These are phyloP conservation scores for Kwoniella dendrophila DNA, from an alignment of 768 basidiomycete species.

Conservation along the genomic window DNA sequence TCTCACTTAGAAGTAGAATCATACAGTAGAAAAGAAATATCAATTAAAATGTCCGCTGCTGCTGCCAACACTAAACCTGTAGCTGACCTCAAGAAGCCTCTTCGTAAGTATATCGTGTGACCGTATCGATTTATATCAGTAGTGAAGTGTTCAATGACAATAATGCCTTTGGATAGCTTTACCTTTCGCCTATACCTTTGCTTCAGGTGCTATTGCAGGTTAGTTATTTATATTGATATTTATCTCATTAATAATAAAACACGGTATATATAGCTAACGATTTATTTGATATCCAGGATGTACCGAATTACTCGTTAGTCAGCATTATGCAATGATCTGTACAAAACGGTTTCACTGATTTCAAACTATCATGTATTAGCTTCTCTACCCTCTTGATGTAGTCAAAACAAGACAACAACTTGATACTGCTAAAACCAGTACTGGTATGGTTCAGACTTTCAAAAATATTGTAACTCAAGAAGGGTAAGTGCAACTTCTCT, in stretches of 20 bases:
- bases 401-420: conserved; percentile 99
- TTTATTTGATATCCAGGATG: conserved; percentile 32
- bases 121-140: not conserved
- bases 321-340: conserved; percentile 66
- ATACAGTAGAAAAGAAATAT: conserved; percentile 4
- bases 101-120: conserved; percentile 31
- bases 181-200: conserved; percentile 71
- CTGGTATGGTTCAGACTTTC: conserved; percentile 82
- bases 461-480: conserved; percentile 80
- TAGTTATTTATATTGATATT: conserved; percentile 59
- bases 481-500: conserved; percentile 65
- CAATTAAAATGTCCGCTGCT: conserved; percentile 20
- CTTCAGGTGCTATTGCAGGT: conserved; percentile 94
- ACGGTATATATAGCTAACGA: not conserved
- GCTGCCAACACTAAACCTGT: conserved; percentile 14
- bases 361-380: conserved; percentile 16
- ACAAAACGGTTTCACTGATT: conserved; percentile 2
- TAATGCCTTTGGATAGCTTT: conserved; percentile 54
- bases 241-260: no score
- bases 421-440: conserved; percentile 74
- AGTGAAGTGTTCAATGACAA: not conserved
- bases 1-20: conserved; percentile 3
- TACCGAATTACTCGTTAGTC: conserved; percentile 62
- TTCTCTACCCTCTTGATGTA: conserved; percentile 68
- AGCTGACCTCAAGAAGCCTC: conserved; percentile 37